Percentiles rank a stretch among this genome's conserved stretches.
Conservation (phyloP, 2,329 filamentous ascomycete species). For the Cercospora brassicicola region DNA sequence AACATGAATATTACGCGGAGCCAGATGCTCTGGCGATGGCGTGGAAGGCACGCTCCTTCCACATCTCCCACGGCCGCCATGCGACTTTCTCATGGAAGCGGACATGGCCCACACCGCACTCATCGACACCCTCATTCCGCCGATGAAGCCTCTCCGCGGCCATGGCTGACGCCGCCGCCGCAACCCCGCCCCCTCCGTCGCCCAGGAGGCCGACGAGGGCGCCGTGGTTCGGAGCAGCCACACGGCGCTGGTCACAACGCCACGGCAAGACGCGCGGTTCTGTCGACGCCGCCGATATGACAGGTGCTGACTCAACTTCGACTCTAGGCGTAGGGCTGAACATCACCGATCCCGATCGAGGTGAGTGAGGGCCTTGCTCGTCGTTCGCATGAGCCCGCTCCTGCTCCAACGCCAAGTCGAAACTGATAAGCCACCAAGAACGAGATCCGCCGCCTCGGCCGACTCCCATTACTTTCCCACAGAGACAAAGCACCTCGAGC, state of each 20-base stretch:
- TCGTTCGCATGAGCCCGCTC: neutral
- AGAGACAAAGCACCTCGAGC: slow-evolving; percentile 3
- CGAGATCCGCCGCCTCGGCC: slow-evolving; percentile 34
- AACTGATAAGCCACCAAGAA: slow-evolving; percentile 28
- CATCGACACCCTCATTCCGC: neutral
- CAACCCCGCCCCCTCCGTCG: neutral
- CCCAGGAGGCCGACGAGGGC: neutral
- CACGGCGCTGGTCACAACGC: neutral
- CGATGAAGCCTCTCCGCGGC: neutral
- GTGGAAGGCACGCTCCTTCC: neutral
- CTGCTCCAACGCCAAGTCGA: neutral
- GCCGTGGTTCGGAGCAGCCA: slow-evolving; percentile 20
- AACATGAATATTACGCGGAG: neutral
- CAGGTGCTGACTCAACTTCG: slow-evolving; percentile 3
- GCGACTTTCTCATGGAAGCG: neutral
- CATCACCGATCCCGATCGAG: slow-evolving; percentile 32
- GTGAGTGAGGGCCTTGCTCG: neutral
- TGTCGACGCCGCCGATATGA: neutral
- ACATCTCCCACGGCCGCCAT: neutral
- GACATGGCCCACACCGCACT: neutral
- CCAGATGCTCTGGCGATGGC: neutral
- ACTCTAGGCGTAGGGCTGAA: slow-evolving; percentile 21
- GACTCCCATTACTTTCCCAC: slow-evolving; percentile 34
- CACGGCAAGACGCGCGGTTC: neutral
- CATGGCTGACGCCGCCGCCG: neutral